Conservation (phyloP, 1,139 yeast species). For the Scheffersomyces cryptocercus region DNA sequence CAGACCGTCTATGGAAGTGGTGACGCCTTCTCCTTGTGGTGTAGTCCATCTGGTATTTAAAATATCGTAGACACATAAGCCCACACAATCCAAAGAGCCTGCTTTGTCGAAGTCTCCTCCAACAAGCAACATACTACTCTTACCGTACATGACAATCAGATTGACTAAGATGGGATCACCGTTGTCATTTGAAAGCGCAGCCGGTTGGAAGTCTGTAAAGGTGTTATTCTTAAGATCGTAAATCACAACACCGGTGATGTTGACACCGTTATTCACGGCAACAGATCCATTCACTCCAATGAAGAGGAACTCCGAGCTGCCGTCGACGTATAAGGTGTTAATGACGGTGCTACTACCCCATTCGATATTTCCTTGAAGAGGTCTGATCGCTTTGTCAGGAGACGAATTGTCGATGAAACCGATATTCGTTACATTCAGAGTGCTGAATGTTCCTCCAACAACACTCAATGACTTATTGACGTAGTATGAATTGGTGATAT, state of each 20-base stretch:
- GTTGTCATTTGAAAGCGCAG: conserved; percentile 30
- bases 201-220: conserved; percentile 50
- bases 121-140: conserved; percentile 55
- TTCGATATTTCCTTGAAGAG: conserved; percentile 29
- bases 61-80: conserved; percentile 69
- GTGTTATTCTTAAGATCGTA: conserved; percentile 47
- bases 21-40: conserved; percentile 42
- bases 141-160: conserved; percentile 54
- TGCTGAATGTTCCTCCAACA: conserved; percentile 49
- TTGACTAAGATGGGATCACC: conserved; percentile 42
- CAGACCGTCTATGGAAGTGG: conserved; percentile 44
- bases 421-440: conserved; percentile 23
- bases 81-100: conserved; percentile 59
- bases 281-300: conserved; percentile 56
- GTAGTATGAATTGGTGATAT: conserved; percentile 38
- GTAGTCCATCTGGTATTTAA: conserved; percentile 54
- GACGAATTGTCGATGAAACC: conserved; percentile 40
- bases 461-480: conserved; percentile 53
- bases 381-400: conserved; percentile 21
- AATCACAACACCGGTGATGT: conserved; percentile 49
- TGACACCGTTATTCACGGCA: conserved; percentile 16
- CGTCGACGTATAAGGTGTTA: conserved; percentile 45
- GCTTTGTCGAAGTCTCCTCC: conserved; percentile 76
- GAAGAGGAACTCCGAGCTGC: conserved; percentile 36
- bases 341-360: conserved; percentile 41